Base-by-base conservation (phyloP, 352 stramenopile species). In the Phytopythium cucurbitacearum region DNA sequence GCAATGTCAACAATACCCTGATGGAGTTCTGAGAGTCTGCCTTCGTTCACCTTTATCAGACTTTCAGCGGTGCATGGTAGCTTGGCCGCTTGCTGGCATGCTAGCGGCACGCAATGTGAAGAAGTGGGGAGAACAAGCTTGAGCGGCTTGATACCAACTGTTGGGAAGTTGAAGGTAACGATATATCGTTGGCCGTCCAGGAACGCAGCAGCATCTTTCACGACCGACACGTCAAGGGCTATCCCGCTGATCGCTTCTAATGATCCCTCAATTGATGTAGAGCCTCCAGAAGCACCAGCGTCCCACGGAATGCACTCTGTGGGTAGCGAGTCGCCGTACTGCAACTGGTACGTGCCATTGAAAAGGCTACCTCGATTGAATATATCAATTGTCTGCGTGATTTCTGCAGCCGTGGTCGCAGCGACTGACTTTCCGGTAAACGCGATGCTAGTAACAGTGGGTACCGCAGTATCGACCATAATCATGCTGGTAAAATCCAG, bases 231-330 rank as follows among this genome's bases (percentile, higher is more conserved):
- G 41, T 51, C 39, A 0, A 88, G 33, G 1, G 52, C 57, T 21
- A 88, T 58, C 0, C 60, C 63, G 3, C 59, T 6, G 2, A 88
- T 85, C 0, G 62, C 56, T 38, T 89, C 58, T 1, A 91, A 46
- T 0, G 70, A 72, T 3, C 58, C 50, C 48, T 87, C 56, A 10
- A 91, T 16, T 0, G 64, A 79, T 7, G 16, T 35, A 0, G 49
- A 21, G 4, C 67, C 68, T 16, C 36, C 47, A 2, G 62, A 67
- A 0, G 64, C 60, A 0, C 68, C 44, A 3, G 74, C 76, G 34
- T 89, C 71, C 81, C 78, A 89, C 32, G 55, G 42, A 6, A 91
- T 77, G 15, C 81, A 91, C 0, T n/a, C 7, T 0, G 78, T 80
- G 7, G 65, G 48, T 13, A 54, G 37, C 3, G 48, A 56, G 8